Percentiles rank a stretch among this genome's conserved stretches.
Evolutionary conservation across 1,139 yeast species (phyloP).

Genomic region (Sugiyamaella castrensis): DNA sequence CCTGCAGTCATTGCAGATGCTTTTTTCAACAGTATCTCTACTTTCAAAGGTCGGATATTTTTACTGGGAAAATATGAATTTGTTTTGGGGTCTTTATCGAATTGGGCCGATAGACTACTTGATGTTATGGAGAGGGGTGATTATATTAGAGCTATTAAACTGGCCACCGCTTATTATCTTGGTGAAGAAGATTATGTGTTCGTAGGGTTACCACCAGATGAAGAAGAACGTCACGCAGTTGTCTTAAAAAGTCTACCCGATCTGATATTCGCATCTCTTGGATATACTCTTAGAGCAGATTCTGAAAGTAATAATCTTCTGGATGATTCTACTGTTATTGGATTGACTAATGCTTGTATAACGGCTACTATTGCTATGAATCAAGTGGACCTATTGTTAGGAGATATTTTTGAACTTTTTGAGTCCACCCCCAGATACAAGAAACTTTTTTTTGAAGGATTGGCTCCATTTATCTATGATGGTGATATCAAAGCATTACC

Average conservation of each 20-base stretch:
- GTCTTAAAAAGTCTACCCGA: conserved; percentile 57
- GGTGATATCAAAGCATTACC: conserved; percentile 51
- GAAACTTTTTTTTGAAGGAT: conserved; percentile 47
- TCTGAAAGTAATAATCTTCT: conserved; percentile 21
- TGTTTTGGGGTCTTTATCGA: conserved; percentile 55
- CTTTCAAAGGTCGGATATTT: conserved; percentile 48
- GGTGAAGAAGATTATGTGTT: conserved; percentile 48
- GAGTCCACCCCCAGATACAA: conserved; percentile 30
- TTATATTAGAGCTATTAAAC: conserved; percentile 54
- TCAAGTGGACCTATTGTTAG: conserved; percentile 45
- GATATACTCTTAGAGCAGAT: conserved; percentile 33
- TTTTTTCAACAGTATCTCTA: conserved; percentile 39
- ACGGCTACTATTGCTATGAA: conserved; percentile 42
- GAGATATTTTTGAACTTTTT: conserved; percentile 51
- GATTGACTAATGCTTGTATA: conserved; percentile 41
- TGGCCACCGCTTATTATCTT: conserved; percentile 53
- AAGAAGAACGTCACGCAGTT: conserved; percentile 45
- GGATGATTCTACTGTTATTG: conserved; percentile 13
- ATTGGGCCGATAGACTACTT: conserved; percentile 70
- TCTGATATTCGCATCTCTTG: conserved; percentile 53
- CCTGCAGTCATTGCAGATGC: conserved; percentile 37
- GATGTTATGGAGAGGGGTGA: conserved; percentile 48
- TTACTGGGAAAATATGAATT: conserved; percentile 50
- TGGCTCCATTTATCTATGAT: conserved; percentile 49
- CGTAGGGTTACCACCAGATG: conserved; percentile 52